phyloP scores from a whole-genome alignment of 495 filamentous ascomycete genomes.

The Neurospora terricola region DNA sequence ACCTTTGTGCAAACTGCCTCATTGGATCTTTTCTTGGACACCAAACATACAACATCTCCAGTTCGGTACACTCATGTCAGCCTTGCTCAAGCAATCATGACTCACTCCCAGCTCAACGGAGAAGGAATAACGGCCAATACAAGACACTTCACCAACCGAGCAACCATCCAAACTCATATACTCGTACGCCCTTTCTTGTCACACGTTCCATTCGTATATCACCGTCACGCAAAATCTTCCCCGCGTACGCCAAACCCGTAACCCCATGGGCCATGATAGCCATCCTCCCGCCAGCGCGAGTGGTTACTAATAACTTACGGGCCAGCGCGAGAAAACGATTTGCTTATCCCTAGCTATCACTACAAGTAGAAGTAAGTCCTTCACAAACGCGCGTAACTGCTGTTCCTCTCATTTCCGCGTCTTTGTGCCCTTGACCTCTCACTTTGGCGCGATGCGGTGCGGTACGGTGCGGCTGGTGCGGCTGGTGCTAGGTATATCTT shows the following conservation, averaged over 20 bases:
- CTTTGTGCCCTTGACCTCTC: background rate
- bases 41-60: background rate
- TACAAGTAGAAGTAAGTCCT: background rate
- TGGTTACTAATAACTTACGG: background rate
- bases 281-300: background rate
- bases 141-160: background rate
- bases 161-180: background rate
- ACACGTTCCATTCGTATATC: background rate
- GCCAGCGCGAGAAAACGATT: background rate
- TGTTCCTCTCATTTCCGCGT: background rate
- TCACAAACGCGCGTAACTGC: background rate
- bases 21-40: background rate
- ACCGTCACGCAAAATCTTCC: background rate
- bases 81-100: background rate
- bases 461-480: background rate
- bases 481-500: background rate
- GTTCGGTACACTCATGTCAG: background rate
- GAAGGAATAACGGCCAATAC: background rate
- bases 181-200: background rate
- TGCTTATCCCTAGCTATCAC: background rate
- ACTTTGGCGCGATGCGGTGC: background rate
- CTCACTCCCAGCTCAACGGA: background rate
- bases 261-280: background rate
- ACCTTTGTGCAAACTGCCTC: background rate
- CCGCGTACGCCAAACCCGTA: background rate